Evolutionary conservation across 768 basidiomycete species (phyloP).

Genomic region (Boletus subparvulus): DNA sequence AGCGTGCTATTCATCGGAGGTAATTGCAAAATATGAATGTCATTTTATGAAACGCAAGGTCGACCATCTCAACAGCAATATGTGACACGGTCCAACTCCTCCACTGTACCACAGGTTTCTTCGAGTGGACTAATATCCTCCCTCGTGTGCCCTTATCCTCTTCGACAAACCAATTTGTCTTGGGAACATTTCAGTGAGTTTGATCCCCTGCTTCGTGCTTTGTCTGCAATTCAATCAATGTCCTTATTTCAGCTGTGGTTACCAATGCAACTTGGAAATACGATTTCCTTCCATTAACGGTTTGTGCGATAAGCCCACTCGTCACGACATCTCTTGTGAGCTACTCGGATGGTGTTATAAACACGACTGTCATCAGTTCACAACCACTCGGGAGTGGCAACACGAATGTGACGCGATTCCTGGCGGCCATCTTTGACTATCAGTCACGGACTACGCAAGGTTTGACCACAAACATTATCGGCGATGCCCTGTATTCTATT

Average conservation of each 20-base stretch:
- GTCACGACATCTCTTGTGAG: slow-evolving; percentile 14
- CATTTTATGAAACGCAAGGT: background rate
- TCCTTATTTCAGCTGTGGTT: background rate
- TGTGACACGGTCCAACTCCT: slow-evolving; percentile 1
- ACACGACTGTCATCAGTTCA: background rate
- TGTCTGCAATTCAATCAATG: background rate
- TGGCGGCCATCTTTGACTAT: slow-evolving; percentile 6
- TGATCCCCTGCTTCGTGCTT: background rate
- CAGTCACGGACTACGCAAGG: slow-evolving; percentile 15
- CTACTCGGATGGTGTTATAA: slow-evolving; percentile 6
- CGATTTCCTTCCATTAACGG: slow-evolving; percentile 9
- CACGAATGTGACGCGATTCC: slow-evolving; percentile 8
- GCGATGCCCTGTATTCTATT: slow-evolving; percentile 20
- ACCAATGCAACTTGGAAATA: slow-evolving; percentile 13
- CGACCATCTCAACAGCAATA: background rate
- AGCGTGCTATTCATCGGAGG: background rate
- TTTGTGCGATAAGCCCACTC: slow-evolving; percentile 11
- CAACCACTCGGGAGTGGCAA: background rate
- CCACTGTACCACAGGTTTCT: background rate
- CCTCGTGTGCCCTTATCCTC: slow-evolving; percentile 3
- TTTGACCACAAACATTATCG: slow-evolving; percentile 14
- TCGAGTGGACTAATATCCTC: slow-evolving; percentile 1
- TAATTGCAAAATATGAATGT: background rate
- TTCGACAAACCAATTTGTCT: background rate
- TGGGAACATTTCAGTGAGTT: slow-evolving; percentile 7